phyloP scores from a whole-genome alignment of 1,284 basidiomycete species.

The Grifola frondosa region DNA sequence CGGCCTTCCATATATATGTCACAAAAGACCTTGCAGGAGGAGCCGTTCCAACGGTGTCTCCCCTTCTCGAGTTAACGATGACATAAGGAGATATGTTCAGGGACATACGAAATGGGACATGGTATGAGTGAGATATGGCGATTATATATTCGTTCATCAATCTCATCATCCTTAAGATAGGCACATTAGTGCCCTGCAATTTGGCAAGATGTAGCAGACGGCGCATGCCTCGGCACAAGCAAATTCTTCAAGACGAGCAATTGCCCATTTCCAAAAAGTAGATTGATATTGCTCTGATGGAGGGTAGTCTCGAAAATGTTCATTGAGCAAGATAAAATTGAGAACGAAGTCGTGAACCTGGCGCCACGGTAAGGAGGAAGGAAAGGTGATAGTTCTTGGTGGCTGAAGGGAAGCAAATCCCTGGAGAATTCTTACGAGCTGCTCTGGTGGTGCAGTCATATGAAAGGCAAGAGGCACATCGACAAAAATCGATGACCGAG shows the following conservation, averaged over 20 bases:
- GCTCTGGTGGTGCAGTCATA: constrained; percentile 1
- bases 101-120: constrained; percentile 36
- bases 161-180: constrained; percentile 49
- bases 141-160: constrained; percentile 63
- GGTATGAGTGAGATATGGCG: constrained; percentile 51
- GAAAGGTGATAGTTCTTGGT: constrained; percentile 41
- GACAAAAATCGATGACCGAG: not conserved
- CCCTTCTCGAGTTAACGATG: constrained; percentile 3
- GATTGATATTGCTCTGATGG: constrained; percentile 62
- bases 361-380: constrained; percentile 32
- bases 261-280: constrained; percentile 70
- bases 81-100: not conserved
- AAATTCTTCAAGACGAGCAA: constrained; percentile 51
- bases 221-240: constrained; percentile 40
- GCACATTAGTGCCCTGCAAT: not conserved
- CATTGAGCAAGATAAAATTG: constrained; percentile 45
- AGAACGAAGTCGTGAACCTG: constrained; percentile 55
- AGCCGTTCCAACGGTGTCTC: constrained; percentile 7
- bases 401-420: constrained; percentile 56
- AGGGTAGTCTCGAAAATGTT: constrained; percentile 55
- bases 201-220: not conserved
- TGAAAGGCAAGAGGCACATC: not conserved
- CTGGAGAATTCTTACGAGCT: constrained; percentile 45
- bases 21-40: constrained; percentile 56
- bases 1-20: constrained; percentile 58